Evolutionary conservation across 306 rosid genomes (phyloP).

Genomic region (Vigna reflexopilosa): DNA sequence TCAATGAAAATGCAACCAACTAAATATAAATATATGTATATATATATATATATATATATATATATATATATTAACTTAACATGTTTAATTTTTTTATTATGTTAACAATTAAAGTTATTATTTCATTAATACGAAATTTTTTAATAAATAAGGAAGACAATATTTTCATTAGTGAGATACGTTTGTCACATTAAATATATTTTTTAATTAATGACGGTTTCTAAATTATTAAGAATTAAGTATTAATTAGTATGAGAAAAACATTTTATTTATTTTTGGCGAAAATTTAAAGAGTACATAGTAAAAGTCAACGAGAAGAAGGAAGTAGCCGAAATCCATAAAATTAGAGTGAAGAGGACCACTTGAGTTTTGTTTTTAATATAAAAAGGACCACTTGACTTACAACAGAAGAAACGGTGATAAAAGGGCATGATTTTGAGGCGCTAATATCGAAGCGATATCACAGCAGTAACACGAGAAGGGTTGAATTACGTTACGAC

Average conservation of each 20-base stretch:
- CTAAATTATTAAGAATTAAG: background rate
- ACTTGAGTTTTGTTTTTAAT: background rate
- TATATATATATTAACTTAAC: too few relatives aligned
- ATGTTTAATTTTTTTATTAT: too few relatives aligned
- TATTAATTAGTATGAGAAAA: background rate
- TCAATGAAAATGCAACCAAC: too few relatives aligned
- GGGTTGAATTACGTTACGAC: background rate
- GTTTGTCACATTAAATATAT: background rate
- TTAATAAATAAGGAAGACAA: too few relatives aligned
- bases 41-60: too few relatives aligned
- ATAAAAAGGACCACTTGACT: slow-evolving; percentile 1
- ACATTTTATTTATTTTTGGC: background rate
- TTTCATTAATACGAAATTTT: too few relatives aligned
- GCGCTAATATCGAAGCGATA: background rate
- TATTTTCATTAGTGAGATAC: background rate
- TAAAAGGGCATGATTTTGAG: slow-evolving; percentile 6
- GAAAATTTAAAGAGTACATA: background rate
- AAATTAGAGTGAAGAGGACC: background rate
- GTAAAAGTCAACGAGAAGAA: background rate
- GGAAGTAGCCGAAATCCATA: background rate
- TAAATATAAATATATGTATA: too few relatives aligned
- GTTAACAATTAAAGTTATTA: too few relatives aligned
- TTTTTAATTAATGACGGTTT: background rate
- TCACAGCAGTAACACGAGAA: background rate
- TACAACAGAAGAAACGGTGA: background rate